These are phyloP conservation scores for Saccharomycopsis fodiens DNA, from an alignment of 805 yeast genomes.

Conservation along the genomic window DNA sequence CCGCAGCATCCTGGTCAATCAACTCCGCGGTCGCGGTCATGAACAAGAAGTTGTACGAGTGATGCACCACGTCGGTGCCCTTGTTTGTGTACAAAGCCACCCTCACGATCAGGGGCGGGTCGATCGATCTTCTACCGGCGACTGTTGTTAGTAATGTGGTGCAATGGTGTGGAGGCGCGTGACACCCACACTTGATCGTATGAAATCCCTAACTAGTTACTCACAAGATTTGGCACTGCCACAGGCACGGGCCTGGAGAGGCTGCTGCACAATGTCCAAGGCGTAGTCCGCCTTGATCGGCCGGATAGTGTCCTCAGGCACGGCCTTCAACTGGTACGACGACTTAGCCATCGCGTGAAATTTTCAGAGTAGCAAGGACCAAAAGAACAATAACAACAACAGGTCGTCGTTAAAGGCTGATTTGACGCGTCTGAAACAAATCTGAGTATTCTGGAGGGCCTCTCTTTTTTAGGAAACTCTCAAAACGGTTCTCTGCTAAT, in stretches of 20 bases:
- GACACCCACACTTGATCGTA: constrained; percentile 13
- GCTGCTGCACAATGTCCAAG: constrained; percentile 26
- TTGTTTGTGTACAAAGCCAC: constrained; percentile 5
- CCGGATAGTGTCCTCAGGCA: constrained; percentile 11
- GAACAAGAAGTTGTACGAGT: constrained; percentile 13
- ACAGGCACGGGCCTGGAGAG: constrained; percentile 29
- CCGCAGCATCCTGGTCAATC: constrained; percentile 15
- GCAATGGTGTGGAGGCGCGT: too few species aligned
- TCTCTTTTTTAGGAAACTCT: too few species aligned
- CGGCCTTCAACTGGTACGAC: constrained; percentile 10
- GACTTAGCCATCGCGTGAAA: constrained; percentile 13
- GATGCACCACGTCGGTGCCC: constrained; percentile 14
- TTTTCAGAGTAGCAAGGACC: too few species aligned
- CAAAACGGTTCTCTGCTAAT: too few species aligned
- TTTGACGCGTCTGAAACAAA: too few species aligned
- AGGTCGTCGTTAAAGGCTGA: too few species aligned
- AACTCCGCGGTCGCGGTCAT: constrained; percentile 19
- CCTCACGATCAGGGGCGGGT: constrained; percentile 17
- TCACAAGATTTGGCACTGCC: constrained; percentile 28
- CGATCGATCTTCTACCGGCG: constrained; percentile 16
- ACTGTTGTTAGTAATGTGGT: constrained; percentile 8
- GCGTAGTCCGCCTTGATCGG: constrained; percentile 11
- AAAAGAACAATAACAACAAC: too few species aligned
- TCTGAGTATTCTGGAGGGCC: too few species aligned
- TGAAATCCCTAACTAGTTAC: too few species aligned